phyloP scores from a whole-genome alignment of 2,329 filamentous ascomycete species.

The Lasiodiplodia hormozganensis region DNA sequence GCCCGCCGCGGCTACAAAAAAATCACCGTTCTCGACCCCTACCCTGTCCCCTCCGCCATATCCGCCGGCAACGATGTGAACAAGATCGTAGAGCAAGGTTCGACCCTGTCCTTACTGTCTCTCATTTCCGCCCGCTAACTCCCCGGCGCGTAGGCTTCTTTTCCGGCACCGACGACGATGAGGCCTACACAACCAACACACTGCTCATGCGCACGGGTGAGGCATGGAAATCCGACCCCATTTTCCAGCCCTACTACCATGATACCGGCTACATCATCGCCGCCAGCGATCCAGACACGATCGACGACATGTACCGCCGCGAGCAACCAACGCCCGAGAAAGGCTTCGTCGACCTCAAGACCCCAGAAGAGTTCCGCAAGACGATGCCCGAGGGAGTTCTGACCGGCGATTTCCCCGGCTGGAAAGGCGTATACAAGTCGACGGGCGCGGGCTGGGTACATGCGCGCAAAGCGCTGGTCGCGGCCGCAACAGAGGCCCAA shows the following conservation, averaged over 20 bases:
- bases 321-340: conserved; percentile 37
- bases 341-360: conserved; percentile 45
- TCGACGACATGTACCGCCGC: conserved; percentile 46
- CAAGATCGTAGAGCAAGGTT: conserved; percentile 56
- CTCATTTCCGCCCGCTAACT: not conserved
- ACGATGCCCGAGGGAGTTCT: conserved; percentile 61
- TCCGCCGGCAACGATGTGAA: conserved; percentile 61
- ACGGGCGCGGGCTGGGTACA: conserved; percentile 61
- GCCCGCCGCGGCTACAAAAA: conserved; percentile 57
- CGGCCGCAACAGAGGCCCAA: conserved; percentile 54
- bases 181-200: conserved; percentile 16
- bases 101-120: not conserved
- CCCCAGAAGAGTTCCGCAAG: conserved; percentile 54
- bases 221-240: conserved; percentile 53
- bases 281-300: conserved; percentile 49
- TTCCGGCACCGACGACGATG: conserved; percentile 16
- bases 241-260: conserved; percentile 55
- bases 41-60: conserved; percentile 54
- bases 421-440: conserved; percentile 58
- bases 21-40: conserved; percentile 57
- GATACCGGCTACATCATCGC: conserved; percentile 57
- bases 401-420: conserved; percentile 57
- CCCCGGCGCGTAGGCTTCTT: conserved; percentile 13
- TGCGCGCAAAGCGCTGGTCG: conserved; percentile 57
- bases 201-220: conserved; percentile 39